Evolutionary conservation across 345 rosid genomes (phyloP), one percentile per base, ranked within the genome.

Genomic region (Geranium brycei): DNA sequence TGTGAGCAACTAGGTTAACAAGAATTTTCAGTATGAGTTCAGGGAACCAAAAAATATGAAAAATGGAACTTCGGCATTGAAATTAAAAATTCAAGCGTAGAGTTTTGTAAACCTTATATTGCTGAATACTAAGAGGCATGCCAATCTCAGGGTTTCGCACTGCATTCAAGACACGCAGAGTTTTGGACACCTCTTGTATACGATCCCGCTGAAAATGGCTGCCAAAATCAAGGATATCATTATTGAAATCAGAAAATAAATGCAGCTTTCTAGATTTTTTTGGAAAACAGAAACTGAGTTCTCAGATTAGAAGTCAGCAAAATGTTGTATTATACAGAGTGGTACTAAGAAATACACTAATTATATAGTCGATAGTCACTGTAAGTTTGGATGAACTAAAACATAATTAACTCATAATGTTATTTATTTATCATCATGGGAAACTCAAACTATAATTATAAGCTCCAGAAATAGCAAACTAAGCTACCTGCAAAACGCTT

Each of bases 401-500:
- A 47, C 53, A 11, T 47, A 13, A 13, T 35, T 47, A 47, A 11
- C 53, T 47, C 53, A 55, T 35, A 62, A 58, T 17, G 59, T 23
- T 32, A 60, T 57, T 66, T 57, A 41, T 62, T 55, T 59, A 11
- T 47, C 53, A 47, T 47, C 1, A 47, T 8, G 13, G 13, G 53
- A 10, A 47, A 47, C 15, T 47, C 53, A 47, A 47, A 47, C 12
- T 47, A 8, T 6, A 6, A 13, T 47, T 7, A 47, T 10, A 47
- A 8, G 53, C 53, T 11, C 10, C 41, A 35, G 41, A 4, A 35
- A 15, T 23, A 13, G 23, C 41, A 28, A 19, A 70, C 53, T 64
- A 30, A 70, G 79, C 66, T 40, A 93, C 99, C 96, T 93, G 87
- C 95, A 90, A 77, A 93, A 93, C 66, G 97, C 99, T 77, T 93